Conservation (phyloP, 2,329 filamentous ascomycete species). For the Dryadomyces quercivorus region DNA sequence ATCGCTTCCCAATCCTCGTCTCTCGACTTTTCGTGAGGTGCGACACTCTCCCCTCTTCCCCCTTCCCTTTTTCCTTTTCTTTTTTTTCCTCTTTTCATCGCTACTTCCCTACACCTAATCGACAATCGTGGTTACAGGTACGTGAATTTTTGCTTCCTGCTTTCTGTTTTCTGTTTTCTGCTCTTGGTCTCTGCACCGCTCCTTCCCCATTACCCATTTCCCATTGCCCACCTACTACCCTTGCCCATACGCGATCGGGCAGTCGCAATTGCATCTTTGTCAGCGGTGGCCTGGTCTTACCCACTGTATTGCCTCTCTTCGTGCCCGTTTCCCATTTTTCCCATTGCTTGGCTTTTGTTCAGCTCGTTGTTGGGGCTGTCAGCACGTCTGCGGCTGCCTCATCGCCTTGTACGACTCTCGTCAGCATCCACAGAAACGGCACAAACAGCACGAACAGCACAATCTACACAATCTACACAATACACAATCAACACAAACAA, state of each 20-base stretch:
- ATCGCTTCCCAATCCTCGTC: conserved; percentile 21
- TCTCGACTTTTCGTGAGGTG: conserved; percentile 30
- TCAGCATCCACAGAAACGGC: too few relatives aligned
- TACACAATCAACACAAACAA: not conserved
- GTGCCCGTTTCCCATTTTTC: not conserved
- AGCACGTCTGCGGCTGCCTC: too few relatives aligned
- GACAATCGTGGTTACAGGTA: not conserved
- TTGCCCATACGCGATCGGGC: not conserved
- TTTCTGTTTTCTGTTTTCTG: not conserved
- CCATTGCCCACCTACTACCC: not conserved
- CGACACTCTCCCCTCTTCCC: conserved; percentile 11
- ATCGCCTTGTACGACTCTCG: too few relatives aligned
- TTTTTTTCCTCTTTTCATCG: conserved; percentile 4
- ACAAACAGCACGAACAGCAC: too few relatives aligned
- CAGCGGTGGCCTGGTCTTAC: not conserved
- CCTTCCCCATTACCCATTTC: too few relatives aligned
- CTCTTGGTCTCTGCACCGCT: not conserved
- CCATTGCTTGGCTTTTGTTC: too few relatives aligned
- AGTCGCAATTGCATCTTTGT: not conserved
- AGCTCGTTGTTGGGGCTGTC: too few relatives aligned
- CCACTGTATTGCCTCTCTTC: not conserved
- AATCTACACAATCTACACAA: not conserved
- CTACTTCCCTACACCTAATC: not conserved
- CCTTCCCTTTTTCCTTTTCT: conserved; percentile 1
- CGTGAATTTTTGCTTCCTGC: not conserved